Base-by-base conservation (phyloP, 1,284 basidiomycete species). In the Cystobasidium pallidum region DNA sequence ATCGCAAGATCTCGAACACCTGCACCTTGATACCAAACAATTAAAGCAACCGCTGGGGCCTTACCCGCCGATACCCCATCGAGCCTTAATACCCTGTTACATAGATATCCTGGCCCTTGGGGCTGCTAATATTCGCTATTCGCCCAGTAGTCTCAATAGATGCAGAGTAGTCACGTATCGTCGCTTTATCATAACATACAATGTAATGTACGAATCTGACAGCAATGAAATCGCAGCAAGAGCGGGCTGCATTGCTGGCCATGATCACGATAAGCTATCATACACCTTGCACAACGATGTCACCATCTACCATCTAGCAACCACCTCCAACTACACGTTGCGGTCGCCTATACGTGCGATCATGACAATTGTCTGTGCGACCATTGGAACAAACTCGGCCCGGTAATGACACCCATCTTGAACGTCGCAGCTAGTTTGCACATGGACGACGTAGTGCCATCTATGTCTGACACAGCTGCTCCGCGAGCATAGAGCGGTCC, bases 371-470 rank as follows among this genome's bases (percentile, higher is more conserved):
- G 47, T 32, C 30, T 66, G 36, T 66, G n/a, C 36, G 52, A 66
- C 51, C 65, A 66, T 66, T 55, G 65, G 65, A 57, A 66, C 65
- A 66, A 66, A 66, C 54, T 57, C 54, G 34, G 36, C 21, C 39
- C 52, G 65, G 49, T 66, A 17, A 28, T 61, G 21, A 47, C 15
- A 11, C 43, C 19, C 39, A 24, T 61, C 58, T 43, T 28, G 34
- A 36, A 36, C 54, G 54, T 21, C 17, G 36, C 30, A 32, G 11
- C 19, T n/a, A 34, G n/a, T 10, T n/a, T 15, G n/a, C n/a, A 10
- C 17, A 15, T 24, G 13, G 28, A 21, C 34, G 28, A 36, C 17
- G n/a, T 21, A 11, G 19, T 61, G 36, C 58, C 39, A 10, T 28
- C 28, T 43, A 10, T 24, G 34, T 26, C 13, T 24, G n/a, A 61